These are phyloP conservation scores for Thyridium curvatum DNA, from an alignment of 2,329 filamentous ascomycete genomes.

Conservation along the genomic window DNA sequence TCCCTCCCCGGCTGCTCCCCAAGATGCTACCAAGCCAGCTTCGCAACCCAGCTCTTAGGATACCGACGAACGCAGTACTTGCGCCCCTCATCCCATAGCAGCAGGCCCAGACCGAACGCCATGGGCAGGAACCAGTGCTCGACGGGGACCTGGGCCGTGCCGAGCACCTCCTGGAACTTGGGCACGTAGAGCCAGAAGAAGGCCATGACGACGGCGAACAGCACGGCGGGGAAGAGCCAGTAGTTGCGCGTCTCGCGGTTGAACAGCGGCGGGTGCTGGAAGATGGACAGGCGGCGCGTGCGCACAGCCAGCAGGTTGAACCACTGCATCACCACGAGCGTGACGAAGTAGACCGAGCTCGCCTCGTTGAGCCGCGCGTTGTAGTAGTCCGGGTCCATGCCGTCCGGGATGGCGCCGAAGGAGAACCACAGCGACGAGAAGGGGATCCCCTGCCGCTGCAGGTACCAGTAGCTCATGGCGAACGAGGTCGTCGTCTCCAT, in stretches of 20 bases:
- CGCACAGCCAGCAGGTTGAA: slow-evolving; percentile 68
- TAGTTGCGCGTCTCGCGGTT: slow-evolving; percentile 60
- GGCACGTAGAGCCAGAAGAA: slow-evolving; percentile 68
- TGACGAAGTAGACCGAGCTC: slow-evolving; percentile 73
- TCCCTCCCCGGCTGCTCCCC: background rate
- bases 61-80: slow-evolving; percentile 57
- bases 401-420: slow-evolving; percentile 48
- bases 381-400: slow-evolving; percentile 48
- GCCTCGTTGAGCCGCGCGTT: slow-evolving; percentile 53
- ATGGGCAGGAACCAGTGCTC: slow-evolving; percentile 75
- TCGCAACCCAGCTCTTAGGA: slow-evolving; percentile 50
- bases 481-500: slow-evolving; percentile 55
- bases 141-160: slow-evolving; percentile 57
- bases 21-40: slow-evolving; percentile 54
- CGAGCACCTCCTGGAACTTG: slow-evolving; percentile 52
- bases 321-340: slow-evolving; percentile 75
- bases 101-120: slow-evolving; percentile 59
- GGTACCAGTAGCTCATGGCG: slow-evolving; percentile 62
- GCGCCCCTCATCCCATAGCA: slow-evolving; percentile 60
- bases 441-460: slow-evolving; percentile 54
- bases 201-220: slow-evolving; percentile 62
- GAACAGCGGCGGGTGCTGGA: slow-evolving; percentile 65
- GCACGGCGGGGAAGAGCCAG: slow-evolving; percentile 63
- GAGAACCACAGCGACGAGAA: slow-evolving; percentile 63
- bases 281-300: slow-evolving; percentile 58